Base-by-base conservation (phyloP, 176 grass and related monocot genomes). In the Zoysia pacifica region DNA sequence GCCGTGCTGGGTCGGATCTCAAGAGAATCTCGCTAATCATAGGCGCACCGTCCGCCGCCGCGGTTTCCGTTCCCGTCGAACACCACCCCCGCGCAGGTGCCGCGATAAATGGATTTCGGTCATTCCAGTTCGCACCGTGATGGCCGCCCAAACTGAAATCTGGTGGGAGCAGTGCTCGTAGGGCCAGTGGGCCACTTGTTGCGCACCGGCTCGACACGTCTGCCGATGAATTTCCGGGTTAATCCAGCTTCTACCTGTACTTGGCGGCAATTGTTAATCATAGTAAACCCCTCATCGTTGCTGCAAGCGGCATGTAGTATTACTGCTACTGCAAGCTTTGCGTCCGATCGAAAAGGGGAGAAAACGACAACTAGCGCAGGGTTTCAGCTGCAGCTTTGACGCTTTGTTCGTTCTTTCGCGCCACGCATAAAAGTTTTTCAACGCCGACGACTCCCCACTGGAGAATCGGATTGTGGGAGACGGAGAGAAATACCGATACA, bases 1-100 rank as follows among this genome's bases (percentile, higher is more conserved):
- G 67, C 67, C 64, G 80, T 71, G 67, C 86, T 69, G 61, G 68
- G 37, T 28, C 62, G 62, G 86, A 74, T 74, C 69, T 74, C 62
- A 39, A 83, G 69, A 67, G 80, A 73, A 76, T 81, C 85, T 47
- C 3, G 3, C 38, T 2, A 44, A 16, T 65, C 48, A n/a, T 28
- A 36, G 70, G 64, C 40, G 64, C 48, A 65, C 70, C 3, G 44
- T 14, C n/a, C n/a, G n/a, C n/a, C n/a, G n/a, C n/a, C n/a, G n/a
- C n/a, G n/a, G n/a, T n/a, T n/a, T n/a, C n/a, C 3, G 44, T 14
- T 14, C 36, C 70, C 41, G 2, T 7, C 53, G 14, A 5, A 5
- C 13, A 14, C 53, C 53, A 16, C 5, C 28, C 28, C 14, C 56
- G 2, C 10, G 15, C 5, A 12, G 7, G 54, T 35, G 74, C 20